These are phyloP conservation scores for Gossypium herbaceum DNA, from an alignment of 345 rosid species.

Conservation along the genomic window DNA sequence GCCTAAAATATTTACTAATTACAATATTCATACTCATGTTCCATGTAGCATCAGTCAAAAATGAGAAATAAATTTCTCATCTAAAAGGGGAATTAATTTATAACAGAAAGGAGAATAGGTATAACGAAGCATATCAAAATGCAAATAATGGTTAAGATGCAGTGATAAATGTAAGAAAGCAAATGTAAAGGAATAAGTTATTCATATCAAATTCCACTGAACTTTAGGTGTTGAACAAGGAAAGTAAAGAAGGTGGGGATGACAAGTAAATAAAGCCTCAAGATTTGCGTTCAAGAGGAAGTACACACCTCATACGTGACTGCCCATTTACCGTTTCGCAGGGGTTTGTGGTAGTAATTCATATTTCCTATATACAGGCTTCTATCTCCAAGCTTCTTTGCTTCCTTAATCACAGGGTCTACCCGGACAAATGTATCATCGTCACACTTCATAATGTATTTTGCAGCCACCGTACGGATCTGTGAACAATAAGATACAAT, in stretches of 20 bases:
- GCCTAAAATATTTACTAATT: neutral
- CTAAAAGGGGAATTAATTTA: neutral
- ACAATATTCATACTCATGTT: neutral
- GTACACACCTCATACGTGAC: constrained; percentile 81
- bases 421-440: constrained; percentile 92
- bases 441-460: constrained; percentile 85
- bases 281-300: constrained; percentile 12
- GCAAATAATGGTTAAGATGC: neutral
- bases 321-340: constrained; percentile 94
- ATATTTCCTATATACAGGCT: constrained; percentile 88
- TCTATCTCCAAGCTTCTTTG: constrained; percentile 47
- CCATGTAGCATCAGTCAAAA: neutral
- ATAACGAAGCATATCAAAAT: neutral
- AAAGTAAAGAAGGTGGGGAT: neutral
- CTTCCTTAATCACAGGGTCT: constrained; percentile 72
- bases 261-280: neutral
- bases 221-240: neutral
- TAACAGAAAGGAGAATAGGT: neutral
- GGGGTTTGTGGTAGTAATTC: constrained; percentile 86
- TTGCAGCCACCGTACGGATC: constrained; percentile 39
- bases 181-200: constrained; percentile 5
- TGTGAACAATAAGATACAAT: constrained; percentile 1
- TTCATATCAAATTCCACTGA: constrained; percentile 1
- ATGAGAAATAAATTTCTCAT: neutral
- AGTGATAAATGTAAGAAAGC: neutral